Conservation (phyloP, 140 eudicot genomes). For the Flaveria floridana region DNA sequence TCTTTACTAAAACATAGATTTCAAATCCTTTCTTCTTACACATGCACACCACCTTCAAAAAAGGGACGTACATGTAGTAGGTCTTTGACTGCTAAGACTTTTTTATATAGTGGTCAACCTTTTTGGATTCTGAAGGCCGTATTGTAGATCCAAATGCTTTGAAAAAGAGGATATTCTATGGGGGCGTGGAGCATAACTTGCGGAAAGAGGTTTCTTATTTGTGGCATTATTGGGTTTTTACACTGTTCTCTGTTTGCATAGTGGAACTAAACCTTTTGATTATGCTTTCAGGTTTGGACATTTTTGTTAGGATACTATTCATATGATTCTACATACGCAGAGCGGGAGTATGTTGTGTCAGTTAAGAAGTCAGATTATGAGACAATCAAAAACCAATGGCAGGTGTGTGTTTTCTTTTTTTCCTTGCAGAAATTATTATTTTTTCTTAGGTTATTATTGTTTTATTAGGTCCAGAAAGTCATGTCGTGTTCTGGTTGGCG, state of each 20-base stretch:
- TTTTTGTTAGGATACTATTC: slow-evolving; percentile 73
- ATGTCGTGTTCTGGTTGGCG: background rate
- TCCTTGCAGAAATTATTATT: background rate
- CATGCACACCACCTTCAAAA: background rate
- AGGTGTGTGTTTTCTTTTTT: slow-evolving; percentile 50
- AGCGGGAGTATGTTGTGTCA: slow-evolving; percentile 64
- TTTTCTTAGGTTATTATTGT: background rate
- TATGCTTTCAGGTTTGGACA: slow-evolving; percentile 63
- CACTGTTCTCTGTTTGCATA: slow-evolving; percentile 13
- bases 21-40: background rate
- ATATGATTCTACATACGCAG: slow-evolving; percentile 77
- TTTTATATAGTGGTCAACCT: slow-evolving; percentile 70
- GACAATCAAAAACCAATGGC: slow-evolving; percentile 86
- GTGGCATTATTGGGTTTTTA: slow-evolving; percentile 5
- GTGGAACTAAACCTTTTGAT: slow-evolving; percentile 19
- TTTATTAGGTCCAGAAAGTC: background rate
- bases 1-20: slow-evolving; percentile 2
- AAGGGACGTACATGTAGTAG: slow-evolving; percentile 12
- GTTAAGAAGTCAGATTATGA: slow-evolving; percentile 73
- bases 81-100: background rate
- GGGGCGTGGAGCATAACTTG: slow-evolving; percentile 72
- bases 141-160: slow-evolving; percentile 59
- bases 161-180: slow-evolving; percentile 84
- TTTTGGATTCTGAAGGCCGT: slow-evolving; percentile 86
- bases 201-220: slow-evolving; percentile 70